phyloP scores from a whole-genome alignment of 352 stramenopile species.

The Aphanomyces astaci region DNA sequence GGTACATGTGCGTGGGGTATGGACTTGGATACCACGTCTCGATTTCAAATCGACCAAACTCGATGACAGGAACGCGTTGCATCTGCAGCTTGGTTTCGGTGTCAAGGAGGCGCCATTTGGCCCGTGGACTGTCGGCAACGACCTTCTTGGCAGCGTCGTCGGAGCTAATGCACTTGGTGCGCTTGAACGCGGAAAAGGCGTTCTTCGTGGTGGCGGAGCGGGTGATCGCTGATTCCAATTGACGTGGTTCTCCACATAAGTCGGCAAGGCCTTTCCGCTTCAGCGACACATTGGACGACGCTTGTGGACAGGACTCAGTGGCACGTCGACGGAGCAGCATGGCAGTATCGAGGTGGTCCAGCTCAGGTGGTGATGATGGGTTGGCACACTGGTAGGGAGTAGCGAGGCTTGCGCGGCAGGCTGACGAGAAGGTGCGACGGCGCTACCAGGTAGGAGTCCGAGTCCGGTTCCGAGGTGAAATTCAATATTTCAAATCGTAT shows the following conservation, averaged over 20 bases:
- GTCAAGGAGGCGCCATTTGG: neutral
- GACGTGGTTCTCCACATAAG: neutral
- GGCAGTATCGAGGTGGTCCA: neutral
- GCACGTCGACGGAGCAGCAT: neutral
- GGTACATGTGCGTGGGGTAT: constrained; percentile 12
- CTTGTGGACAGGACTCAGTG: neutral
- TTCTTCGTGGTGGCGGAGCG: neutral
- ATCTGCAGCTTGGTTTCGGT: constrained; percentile 2
- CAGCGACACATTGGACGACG: neutral
- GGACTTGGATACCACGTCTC: constrained; percentile 33
- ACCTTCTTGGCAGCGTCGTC: neutral
- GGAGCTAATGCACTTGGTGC: neutral
- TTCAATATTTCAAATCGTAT: neutral
- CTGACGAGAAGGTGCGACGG: neutral
- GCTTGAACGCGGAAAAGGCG: neutral
- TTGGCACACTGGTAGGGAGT: neutral
- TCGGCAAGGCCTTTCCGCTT: neutral
- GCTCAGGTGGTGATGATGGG: neutral
- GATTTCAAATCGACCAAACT: constrained; percentile 32
- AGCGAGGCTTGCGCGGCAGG: neutral
- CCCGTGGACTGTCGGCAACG: neutral
- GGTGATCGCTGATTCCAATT: neutral
- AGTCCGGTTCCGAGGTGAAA: neutral
- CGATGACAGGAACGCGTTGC: constrained; percentile 6
- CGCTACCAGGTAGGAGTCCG: too few species aligned